These are phyloP conservation scores for Tricholoma matsutake DNA, from an alignment of 768 basidiomycete genomes.

Conservation along the genomic window DNA sequence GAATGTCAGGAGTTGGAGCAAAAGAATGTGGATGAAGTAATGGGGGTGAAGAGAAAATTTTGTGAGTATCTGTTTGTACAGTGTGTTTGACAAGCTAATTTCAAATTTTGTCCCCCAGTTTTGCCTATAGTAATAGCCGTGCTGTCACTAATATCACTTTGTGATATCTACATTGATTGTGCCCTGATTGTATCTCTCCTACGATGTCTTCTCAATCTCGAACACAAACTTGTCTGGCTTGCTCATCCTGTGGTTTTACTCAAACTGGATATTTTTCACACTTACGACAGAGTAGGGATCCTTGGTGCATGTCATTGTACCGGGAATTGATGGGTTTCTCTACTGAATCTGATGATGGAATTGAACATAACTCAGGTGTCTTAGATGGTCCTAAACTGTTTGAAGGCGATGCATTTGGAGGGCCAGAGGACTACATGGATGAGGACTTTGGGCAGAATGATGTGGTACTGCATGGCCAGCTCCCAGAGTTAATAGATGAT, in stretches of 20 bases:
- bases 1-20: background rate
- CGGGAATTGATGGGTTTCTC: background rate
- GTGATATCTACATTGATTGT: background rate
- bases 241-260: background rate
- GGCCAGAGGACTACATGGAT: no score
- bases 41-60: background rate
- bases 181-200: no score
- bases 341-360: background rate
- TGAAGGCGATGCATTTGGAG: background rate
- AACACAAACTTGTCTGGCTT: background rate
- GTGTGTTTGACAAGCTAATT: background rate
- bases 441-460: background rate
- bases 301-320: background rate
- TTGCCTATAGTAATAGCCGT: background rate
- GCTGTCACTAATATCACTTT: background rate
- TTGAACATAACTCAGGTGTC: background rate
- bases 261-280: background rate
- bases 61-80: background rate
- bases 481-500: background rate
- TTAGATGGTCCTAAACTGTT: background rate
- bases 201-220: background rate
- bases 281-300: background rate
- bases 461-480: background rate
- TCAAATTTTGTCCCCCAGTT: background rate
- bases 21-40: background rate